Evolutionary conservation across 306 rosid species (phyloP).

Genomic region (Cucurbita ficifolia): DNA sequence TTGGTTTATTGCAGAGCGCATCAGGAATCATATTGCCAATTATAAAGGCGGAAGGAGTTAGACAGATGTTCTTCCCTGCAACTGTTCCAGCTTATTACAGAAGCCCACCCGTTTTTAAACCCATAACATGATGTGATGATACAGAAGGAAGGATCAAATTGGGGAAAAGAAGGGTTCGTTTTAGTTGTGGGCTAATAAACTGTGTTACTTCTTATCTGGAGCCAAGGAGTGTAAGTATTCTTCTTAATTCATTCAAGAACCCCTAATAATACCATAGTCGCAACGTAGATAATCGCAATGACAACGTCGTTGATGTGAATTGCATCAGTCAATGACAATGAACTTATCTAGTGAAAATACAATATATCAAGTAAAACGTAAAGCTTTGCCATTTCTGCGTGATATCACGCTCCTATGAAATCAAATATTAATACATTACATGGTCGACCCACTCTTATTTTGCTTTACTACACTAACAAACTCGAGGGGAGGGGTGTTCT

Average conservation of each 20-base stretch:
- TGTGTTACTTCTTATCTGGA: background rate
- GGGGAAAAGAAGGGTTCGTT: background rate
- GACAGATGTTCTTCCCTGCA: conserved; percentile 90
- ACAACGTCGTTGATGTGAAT: no score
- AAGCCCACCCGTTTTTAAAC: conserved; percentile 23
- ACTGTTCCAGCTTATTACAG: conserved; percentile 80
- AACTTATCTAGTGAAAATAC: no score
- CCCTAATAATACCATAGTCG: background rate
- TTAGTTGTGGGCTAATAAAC: background rate
- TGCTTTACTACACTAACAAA: background rate
- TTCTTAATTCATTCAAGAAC: background rate
- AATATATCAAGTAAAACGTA: background rate
- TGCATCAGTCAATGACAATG: no score
- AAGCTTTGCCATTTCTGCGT: background rate
- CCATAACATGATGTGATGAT: background rate
- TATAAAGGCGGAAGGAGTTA: conserved; percentile 86
- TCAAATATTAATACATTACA: background rate
- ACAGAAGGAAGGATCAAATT: background rate
- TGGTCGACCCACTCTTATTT: background rate
- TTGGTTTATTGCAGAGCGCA: conserved; percentile 54
- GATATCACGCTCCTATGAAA: background rate
- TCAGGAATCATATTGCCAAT: conserved; percentile 84
- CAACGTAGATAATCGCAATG: no score
- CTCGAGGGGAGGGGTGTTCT: background rate
- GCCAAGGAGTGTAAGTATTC: background rate